Conservation (phyloP, 164 flowering plant genomes). For the Sextonia rubra region DNA sequence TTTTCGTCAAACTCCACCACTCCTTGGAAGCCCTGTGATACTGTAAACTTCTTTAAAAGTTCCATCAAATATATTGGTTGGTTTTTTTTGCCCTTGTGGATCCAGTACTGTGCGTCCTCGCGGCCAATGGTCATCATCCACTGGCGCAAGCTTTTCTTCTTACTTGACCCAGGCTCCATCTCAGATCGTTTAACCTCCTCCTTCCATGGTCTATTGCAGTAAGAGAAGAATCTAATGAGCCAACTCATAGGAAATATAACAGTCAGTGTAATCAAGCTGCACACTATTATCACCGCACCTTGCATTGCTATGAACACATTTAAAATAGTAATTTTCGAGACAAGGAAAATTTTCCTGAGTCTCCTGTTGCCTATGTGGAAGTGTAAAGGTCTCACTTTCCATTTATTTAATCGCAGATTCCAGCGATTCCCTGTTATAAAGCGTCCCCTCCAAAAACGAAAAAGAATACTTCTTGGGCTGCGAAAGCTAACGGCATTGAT, state of each 20-base stretch:
- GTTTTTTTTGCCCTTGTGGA: conserved; percentile 30
- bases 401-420: conserved; percentile 31
- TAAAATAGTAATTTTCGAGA: background rate
- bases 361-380: background rate
- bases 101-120: conserved; percentile 33
- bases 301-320: conserved; percentile 33
- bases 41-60: conserved; percentile 25
- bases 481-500: background rate
- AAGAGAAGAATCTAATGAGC: conserved; percentile 1
- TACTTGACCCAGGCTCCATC: conserved; percentile 32
- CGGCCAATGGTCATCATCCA: conserved; percentile 30
- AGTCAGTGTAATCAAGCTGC: conserved; percentile 32
- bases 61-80: conserved; percentile 38
- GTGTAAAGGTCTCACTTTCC: conserved; percentile 21
- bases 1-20: conserved; percentile 42
- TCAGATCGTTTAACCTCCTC: no score
- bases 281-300: conserved; percentile 30
- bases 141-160: conserved; percentile 43
- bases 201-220: background rate
- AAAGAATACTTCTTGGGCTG: background rate
- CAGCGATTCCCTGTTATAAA: conserved; percentile 37
- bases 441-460: background rate
- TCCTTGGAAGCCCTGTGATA: conserved; percentile 31
- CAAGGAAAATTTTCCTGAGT: background rate
- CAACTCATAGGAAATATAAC: conserved; percentile 26